phyloP scores from a whole-genome alignment of 345 rosid species.

The Lumnitzera racemosa region DNA sequence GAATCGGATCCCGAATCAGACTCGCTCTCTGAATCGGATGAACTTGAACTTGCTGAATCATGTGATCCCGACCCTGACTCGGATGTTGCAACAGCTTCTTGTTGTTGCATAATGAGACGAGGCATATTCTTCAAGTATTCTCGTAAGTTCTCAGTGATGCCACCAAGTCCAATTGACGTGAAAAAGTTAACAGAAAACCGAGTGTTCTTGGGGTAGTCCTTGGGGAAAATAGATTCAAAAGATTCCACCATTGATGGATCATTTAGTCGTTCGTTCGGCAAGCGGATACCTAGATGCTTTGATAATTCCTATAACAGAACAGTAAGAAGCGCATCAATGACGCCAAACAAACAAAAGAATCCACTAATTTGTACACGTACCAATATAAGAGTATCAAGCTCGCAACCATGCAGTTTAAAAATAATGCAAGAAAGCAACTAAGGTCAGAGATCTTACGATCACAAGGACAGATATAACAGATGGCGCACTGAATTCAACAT shows the following conservation, averaged over 20 bases:
- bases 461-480: no score
- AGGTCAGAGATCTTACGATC: not conserved
- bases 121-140: slow-evolving; percentile 97
- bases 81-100: slow-evolving; percentile 37
- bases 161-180: slow-evolving; percentile 96
- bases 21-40: slow-evolving; percentile 32
- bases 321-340: not conserved
- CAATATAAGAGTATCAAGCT: no score
- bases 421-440: not conserved
- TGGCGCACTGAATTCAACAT: no score
- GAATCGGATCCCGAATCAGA: slow-evolving; percentile 11
- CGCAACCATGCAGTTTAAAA: not conserved
- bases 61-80: slow-evolving; percentile 31
- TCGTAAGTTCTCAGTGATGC: slow-evolving; percentile 83
- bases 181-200: slow-evolving; percentile 84
- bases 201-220: slow-evolving; percentile 89
- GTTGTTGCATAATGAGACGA: slow-evolving; percentile 86
- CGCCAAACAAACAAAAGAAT: no score
- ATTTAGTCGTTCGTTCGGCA: slow-evolving; percentile 68
- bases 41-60: slow-evolving; percentile 28
- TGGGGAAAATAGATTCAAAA: slow-evolving; percentile 77
- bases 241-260: slow-evolving; percentile 71
- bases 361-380: no score
- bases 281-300: slow-evolving; percentile 81
- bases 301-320: slow-evolving; percentile 66